These are phyloP conservation scores for Chaetothyriales sp. DNA, from an alignment of 2,329 filamentous ascomycete genomes.

Conservation along the genomic window DNA sequence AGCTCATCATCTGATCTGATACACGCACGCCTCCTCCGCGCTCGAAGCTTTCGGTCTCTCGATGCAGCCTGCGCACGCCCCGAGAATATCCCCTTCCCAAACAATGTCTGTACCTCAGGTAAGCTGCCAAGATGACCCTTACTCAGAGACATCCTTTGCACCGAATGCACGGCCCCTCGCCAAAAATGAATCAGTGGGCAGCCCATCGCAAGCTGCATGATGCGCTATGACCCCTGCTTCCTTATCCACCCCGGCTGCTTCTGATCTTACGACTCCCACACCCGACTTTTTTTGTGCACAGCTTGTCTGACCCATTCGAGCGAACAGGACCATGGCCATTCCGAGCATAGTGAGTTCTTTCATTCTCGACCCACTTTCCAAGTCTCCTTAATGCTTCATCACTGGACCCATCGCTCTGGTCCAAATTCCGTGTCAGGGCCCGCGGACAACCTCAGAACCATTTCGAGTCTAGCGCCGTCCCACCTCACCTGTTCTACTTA, in stretches of 20 bases:
- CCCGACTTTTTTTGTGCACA: conserved; percentile 1
- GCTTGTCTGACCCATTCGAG: conserved; percentile 12
- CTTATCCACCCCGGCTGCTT: conserved; percentile 6
- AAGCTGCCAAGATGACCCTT: conserved; percentile 10
- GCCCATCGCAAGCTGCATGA: background rate
- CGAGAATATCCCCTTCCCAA: background rate
- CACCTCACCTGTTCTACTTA: conserved; percentile 3
- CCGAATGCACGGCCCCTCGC: background rate
- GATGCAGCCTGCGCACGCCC: conserved; percentile 1
- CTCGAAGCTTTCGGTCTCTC: background rate
- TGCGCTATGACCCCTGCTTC: conserved; percentile 1
- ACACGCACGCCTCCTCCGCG: background rate
- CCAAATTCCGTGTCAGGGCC: conserved; percentile 5
- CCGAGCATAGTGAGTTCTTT: conserved; percentile 15
- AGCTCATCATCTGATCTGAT: background rate
- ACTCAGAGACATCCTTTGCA: conserved; percentile 9
- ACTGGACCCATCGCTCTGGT: conserved; percentile 6
- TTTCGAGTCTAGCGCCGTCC: conserved; percentile 8
- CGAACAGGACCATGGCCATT: conserved; percentile 13
- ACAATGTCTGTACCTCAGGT: conserved; percentile 13
- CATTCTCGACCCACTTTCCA: conserved; percentile 12
- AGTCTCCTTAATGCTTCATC: conserved; percentile 1
- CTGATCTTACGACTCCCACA: conserved; percentile 5
- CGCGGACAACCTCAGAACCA: conserved; percentile 3
- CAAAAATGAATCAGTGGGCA: background rate